phyloP scores from a whole-genome alignment of 2,329 filamentous ascomycete species.

The Pseudogymnoascus sp. region DNA sequence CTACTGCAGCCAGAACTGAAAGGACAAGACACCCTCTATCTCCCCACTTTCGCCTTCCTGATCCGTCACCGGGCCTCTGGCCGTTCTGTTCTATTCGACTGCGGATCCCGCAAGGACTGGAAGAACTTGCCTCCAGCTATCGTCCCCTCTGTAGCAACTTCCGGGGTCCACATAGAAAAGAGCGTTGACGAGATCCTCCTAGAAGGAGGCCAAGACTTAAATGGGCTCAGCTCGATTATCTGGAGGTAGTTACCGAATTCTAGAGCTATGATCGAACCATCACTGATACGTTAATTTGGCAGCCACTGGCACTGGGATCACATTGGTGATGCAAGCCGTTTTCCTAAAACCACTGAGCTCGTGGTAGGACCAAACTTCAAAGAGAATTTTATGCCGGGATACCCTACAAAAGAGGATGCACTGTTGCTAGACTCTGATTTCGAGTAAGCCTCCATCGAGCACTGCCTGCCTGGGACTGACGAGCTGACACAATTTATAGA shows the following conservation, averaged over 20 bases:
- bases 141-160: constrained; percentile 19
- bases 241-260: constrained; percentile 16
- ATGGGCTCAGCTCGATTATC: constrained; percentile 35
- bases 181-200: constrained; percentile 32
- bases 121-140: constrained; percentile 27
- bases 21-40: not conserved
- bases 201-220: constrained; percentile 30
- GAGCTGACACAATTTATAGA: constrained; percentile 1
- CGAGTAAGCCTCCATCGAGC: constrained; percentile 13
- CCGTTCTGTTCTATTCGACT: constrained; percentile 27
- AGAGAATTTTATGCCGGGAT: constrained; percentile 35
- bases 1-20: not conserved
- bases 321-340: constrained; percentile 35
- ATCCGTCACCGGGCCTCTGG: constrained; percentile 7
- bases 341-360: constrained; percentile 35
- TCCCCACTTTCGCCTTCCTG: not conserved
- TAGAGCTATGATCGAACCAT: not conserved
- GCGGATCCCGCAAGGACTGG: constrained; percentile 30
- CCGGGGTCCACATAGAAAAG: constrained; percentile 25
- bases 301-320: constrained; percentile 34
- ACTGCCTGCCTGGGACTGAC: constrained; percentile 30
- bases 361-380: constrained; percentile 41
- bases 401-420: constrained; percentile 34
- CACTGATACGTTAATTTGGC: constrained; percentile 17
- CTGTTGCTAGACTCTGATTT: constrained; percentile 34